Evolutionary conservation across 371 early-diverging fungal genomes (phyloP).

Genomic region (Mucor mucedo): DNA sequence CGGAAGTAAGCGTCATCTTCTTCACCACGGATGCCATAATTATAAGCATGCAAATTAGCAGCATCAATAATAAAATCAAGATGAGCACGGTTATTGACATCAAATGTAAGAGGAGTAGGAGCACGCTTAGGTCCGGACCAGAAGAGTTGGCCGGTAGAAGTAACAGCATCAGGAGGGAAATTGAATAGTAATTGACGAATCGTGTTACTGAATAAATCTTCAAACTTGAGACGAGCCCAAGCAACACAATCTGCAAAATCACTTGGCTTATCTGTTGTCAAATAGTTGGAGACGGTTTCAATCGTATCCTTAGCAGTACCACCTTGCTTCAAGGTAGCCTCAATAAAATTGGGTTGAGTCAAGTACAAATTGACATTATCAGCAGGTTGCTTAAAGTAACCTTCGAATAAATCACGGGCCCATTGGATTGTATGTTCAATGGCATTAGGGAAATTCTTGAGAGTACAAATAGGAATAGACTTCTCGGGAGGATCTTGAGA

Average conservation of each 20-base stretch:
- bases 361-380: slow-evolving; percentile 95
- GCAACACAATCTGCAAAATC: slow-evolving; percentile 90
- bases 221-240: slow-evolving; percentile 94
- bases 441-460: slow-evolving; percentile 99
- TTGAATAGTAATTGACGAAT: slow-evolving; percentile 94
- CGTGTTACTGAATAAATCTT: slow-evolving; percentile 91
- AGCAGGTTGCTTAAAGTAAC: slow-evolving; percentile 89
- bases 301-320: slow-evolving; percentile 82
- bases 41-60: slow-evolving; percentile 95
- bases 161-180: slow-evolving; percentile 93
- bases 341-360: slow-evolving; percentile 83
- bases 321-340: slow-evolving; percentile 77
- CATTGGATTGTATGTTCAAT: slow-evolving; percentile 99
- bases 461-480: slow-evolving; percentile 99
- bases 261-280: slow-evolving; percentile 80
- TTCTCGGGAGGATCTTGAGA: slow-evolving; percentile 99
- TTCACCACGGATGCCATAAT: slow-evolving; percentile 86
- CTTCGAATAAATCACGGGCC: slow-evolving; percentile 98
- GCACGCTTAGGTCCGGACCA: slow-evolving; percentile 99
- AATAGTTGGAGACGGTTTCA: slow-evolving; percentile 69
- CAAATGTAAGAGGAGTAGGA: slow-evolving; percentile 87
- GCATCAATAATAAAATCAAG: slow-evolving; percentile 92
- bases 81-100: slow-evolving; percentile 80
- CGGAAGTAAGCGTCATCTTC: slow-evolving; percentile 76
- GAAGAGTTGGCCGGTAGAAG: slow-evolving; percentile 94